Evolutionary conservation across 495 filamentous ascomycete genomes (phyloP), one percentile per base, ranked within the genome.

Genomic region (Neurospora pannonica): DNA sequence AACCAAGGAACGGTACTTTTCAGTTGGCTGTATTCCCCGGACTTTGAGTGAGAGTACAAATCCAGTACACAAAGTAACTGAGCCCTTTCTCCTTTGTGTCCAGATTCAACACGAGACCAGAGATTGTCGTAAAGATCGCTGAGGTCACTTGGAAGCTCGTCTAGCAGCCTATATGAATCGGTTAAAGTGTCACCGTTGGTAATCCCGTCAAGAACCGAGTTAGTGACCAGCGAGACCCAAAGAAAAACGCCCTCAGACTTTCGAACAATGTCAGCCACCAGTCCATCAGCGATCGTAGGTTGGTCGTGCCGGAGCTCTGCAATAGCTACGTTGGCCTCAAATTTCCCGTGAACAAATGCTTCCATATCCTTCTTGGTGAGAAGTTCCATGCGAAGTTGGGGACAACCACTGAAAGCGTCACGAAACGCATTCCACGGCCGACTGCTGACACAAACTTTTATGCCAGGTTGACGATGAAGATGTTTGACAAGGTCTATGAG

Each of bases 401-500:
- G 76, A 4, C 31, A 42, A 5, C 54, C 38, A 6, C 62, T 60
- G 62, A 84, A 85, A 0, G 78, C 78, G 72, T 83, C 76, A 31
- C 74, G 31, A 74, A 85, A 86, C 3, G 75, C 62, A 38, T 81
- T 82, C 80, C 79, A 84, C 0, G 84, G 83, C 19, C 85, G 80
- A 74, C 85, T 87, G 43, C 82, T 82, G 4, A 82, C 79, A 73
- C 83, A 86, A 24, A 84, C 19, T 46, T 85, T 85, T 62, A 85
- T 10, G 24, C 74, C 67, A 3, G 73, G 28, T 19, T 37, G 70
- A 3, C 15, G 17, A 17, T 71, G 70, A n/a, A 71, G 37, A 19
- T 73, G 8, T 1, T 43, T 37, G 9, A 74, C 1, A 0, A 79
- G 19, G 1, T 79, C 60, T 17, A 82, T 69, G 8, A 83, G 70